phyloP scores from a whole-genome alignment of 345 rosid genomes.

The Chamaenerion angustifolium region DNA sequence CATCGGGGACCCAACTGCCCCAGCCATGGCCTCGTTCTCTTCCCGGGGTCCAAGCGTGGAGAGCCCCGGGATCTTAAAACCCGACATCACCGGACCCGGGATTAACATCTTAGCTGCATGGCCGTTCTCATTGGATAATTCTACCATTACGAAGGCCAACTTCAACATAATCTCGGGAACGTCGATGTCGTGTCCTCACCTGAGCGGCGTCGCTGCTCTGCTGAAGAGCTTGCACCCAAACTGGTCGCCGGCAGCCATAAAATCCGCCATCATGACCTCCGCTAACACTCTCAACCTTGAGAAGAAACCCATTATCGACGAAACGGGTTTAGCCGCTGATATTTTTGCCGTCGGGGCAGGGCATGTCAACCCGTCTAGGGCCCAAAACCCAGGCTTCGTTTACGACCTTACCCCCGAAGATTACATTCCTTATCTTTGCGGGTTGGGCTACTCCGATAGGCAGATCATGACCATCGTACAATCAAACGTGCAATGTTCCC shows the following conservation, averaged over 20 bases:
- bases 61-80: conserved; percentile 29
- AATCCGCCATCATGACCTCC: conserved; percentile 38
- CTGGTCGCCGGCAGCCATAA: conserved; percentile 40
- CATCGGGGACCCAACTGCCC: conserved; percentile 25
- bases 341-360: conserved; percentile 27
- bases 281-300: conserved; percentile 19
- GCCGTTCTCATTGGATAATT: conserved; percentile 21
- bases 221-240: conserved; percentile 26
- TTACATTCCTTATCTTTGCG: conserved; percentile 32
- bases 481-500: conserved; percentile 11
- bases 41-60: conserved; percentile 28
- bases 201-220: conserved; percentile 31
- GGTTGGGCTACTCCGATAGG: conserved; percentile 16
- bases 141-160: conserved; percentile 18
- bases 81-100: conserved; percentile 32
- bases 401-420: conserved; percentile 30
- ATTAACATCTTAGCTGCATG: conserved; percentile 38
- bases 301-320: conserved; percentile 24
- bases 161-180: conserved; percentile 39
- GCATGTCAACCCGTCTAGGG: conserved; percentile 37
- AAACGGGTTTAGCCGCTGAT: conserved; percentile 20
- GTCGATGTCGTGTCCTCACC: conserved; percentile 51
- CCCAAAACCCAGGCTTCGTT: conserved; percentile 31
- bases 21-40: conserved; percentile 28
- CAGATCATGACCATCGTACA: conserved; percentile 12